phyloP scores from a whole-genome alignment of 495 filamentous ascomycete species.

The Penicillium cataractarum region DNA sequence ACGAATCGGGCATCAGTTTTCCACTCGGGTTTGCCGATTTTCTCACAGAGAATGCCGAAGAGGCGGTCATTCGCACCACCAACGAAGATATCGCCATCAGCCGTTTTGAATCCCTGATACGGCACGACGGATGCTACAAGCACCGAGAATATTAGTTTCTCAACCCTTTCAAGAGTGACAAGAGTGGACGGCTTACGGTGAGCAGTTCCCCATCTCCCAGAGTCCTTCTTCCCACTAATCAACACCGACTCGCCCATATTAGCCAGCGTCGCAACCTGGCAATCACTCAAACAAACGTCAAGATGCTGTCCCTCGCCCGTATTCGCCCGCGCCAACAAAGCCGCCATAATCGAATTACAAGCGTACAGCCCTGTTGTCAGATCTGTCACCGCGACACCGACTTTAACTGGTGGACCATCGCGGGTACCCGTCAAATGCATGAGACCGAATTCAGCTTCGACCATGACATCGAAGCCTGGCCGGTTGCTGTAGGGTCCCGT shows the following conservation, averaged over 20 bases:
- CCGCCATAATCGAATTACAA: conserved; percentile 90
- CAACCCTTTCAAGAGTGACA: neutral
- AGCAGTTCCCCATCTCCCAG: conserved; percentile 87
- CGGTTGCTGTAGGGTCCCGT: conserved; percentile 84
- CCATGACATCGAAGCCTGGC: conserved; percentile 97
- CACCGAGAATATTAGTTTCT: conserved; percentile 7
- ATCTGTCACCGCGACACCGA: conserved; percentile 94
- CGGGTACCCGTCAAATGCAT: conserved; percentile 94
- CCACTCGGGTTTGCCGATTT: conserved; percentile 75
- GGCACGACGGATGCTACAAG: conserved; percentile 83
- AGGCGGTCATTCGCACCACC: conserved; percentile 91
- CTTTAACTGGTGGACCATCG: conserved; percentile 92
- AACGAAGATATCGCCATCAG: conserved; percentile 83
- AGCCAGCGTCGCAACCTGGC: conserved; percentile 84
- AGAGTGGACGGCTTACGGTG: conserved; percentile 64
- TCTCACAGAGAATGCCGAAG: conserved; percentile 83
- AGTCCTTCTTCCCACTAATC: conserved; percentile 82
- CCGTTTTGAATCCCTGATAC: conserved; percentile 84
- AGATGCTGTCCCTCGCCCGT: conserved; percentile 84
- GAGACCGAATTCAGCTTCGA: conserved; percentile 91
- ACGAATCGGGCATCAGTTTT: conserved; percentile 69
- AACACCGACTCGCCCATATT: conserved; percentile 91
- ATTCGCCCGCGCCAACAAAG: conserved; percentile 66
- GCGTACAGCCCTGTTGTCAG: conserved; percentile 91
- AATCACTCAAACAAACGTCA: conserved; percentile 85